A percentile compares a stretch with the other conserved stretches of the same genome.
Conservation (phyloP, 2,329 filamentous ascomycete genomes). For the Diaporthe velutina region DNA sequence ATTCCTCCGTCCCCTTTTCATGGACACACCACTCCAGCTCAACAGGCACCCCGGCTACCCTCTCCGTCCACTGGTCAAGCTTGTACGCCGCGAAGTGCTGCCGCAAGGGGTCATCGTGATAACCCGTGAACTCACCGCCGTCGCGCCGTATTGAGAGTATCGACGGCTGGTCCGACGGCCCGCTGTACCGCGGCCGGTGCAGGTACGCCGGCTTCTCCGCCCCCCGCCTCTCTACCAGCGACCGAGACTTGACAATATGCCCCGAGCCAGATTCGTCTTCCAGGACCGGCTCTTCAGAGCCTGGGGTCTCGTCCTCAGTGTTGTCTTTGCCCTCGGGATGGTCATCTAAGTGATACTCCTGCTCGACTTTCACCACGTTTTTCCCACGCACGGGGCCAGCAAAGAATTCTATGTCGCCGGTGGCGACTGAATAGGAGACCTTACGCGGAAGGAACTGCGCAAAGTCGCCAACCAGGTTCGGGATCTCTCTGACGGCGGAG, state of each 20-base stretch:
- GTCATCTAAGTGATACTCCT: neutral
- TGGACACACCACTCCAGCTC: neutral
- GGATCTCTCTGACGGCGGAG: constrained; percentile 49
- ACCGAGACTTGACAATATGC: neutral
- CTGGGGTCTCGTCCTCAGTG: neutral
- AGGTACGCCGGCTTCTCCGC: constrained; percentile 38
- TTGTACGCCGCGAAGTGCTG: constrained; percentile 33
- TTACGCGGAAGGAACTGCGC: constrained; percentile 56
- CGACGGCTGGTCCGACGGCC: neutral
- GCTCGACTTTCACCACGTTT: neutral
- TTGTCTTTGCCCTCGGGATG: neutral
- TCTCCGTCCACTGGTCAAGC: neutral
- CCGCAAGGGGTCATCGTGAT: constrained; percentile 29
- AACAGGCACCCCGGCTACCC: constrained; percentile 27
- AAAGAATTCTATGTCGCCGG: constrained; percentile 52
- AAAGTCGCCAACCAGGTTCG: constrained; percentile 61
- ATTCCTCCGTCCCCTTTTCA: neutral
- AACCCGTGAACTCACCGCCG: constrained; percentile 37
- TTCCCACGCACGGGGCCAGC: constrained; percentile 33
- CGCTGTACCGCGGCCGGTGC: constrained; percentile 27
- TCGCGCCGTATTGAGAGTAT: constrained; percentile 14
- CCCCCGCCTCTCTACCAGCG: constrained; percentile 29
- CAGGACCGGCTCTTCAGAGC: neutral
- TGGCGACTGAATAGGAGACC: constrained; percentile 51
- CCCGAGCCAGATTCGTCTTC: neutral